phyloP scores from a whole-genome alignment of 345 rosid species.

The Populus alba region DNA sequence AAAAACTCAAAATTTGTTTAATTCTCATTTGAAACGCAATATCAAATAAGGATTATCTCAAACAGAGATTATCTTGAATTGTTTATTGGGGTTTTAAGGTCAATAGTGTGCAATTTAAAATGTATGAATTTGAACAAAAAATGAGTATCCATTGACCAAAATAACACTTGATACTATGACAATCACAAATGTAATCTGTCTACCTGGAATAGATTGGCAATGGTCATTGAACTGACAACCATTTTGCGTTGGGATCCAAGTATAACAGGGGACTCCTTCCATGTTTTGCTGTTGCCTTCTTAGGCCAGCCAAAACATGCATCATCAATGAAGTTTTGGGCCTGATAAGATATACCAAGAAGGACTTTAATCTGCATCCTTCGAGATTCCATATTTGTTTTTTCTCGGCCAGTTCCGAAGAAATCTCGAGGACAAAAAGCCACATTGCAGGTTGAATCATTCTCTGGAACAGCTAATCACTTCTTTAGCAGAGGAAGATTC shows the following conservation, averaged over 20 bases:
- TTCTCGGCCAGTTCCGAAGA: not conserved
- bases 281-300: not conserved
- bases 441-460: not conserved
- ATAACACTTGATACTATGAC: not conserved
- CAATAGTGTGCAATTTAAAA: not conserved
- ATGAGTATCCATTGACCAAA: not conserved
- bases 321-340: not conserved
- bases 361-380: not conserved
- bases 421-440: not conserved
- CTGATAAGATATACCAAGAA: not conserved
- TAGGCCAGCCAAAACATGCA: not conserved
- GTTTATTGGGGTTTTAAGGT: not conserved
- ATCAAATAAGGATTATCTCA: not conserved
- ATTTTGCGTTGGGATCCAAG: not conserved
- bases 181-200: not conserved
- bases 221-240: not conserved
- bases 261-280: not conserved
- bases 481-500: not conserved
- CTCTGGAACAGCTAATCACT: not conserved
- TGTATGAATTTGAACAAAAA: not conserved
- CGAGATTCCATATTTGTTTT: not conserved
- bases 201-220: no score
- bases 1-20: no score
- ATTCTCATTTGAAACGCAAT: no score
- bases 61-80: not conserved